These are phyloP conservation scores for Penicillium sp. DNA, from an alignment of 2,329 filamentous ascomycete species.

Conservation along the genomic window DNA sequence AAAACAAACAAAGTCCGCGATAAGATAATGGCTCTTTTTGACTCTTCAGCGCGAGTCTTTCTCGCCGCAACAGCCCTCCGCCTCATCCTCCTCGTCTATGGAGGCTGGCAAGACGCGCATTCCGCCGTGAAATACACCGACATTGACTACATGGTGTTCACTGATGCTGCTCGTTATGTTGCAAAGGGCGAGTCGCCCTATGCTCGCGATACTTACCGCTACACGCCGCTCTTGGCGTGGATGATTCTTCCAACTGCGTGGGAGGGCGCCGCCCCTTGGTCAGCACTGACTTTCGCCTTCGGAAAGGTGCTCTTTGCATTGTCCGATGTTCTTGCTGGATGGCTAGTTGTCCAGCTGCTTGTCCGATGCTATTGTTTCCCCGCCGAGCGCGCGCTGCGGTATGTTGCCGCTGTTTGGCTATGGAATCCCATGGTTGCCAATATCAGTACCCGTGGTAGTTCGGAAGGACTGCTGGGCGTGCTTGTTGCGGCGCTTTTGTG, in stretches of 20 bases:
- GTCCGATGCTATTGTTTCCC: conserved; percentile 48
- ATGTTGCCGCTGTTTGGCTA: conserved; percentile 77
- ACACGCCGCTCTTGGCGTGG: conserved; percentile 93
- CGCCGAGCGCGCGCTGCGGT: conserved; percentile 62
- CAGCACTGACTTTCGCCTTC: conserved; percentile 58
- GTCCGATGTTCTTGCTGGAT: conserved; percentile 81
- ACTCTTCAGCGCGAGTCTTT: conserved; percentile 35
- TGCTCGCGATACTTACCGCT: conserved; percentile 87
- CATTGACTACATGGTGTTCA: conserved; percentile 98
- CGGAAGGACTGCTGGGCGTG: conserved; percentile 83
- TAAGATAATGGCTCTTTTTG: conserved; percentile 28
- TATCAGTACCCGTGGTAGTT: conserved; percentile 92
- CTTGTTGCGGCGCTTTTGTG: conserved; percentile 80
- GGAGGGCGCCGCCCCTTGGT: conserved; percentile 28
- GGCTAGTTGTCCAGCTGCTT: conserved; percentile 64
- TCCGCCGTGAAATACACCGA: conserved; percentile 97
- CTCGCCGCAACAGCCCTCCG: conserved; percentile 59
- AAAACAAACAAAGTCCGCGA: too few relatives aligned
- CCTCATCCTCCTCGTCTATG: conserved; percentile 73
- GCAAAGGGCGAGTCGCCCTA: conserved; percentile 72
- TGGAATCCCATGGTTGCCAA: conserved; percentile 98
- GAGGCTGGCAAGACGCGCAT: conserved; percentile 86
- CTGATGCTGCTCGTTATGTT: conserved; percentile 81
- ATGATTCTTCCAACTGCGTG: conserved; percentile 76
- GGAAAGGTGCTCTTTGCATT: conserved; percentile 84